Evolutionary conservation across 768 basidiomycete species (phyloP).

Genomic region (Trametes sanguinea): DNA sequence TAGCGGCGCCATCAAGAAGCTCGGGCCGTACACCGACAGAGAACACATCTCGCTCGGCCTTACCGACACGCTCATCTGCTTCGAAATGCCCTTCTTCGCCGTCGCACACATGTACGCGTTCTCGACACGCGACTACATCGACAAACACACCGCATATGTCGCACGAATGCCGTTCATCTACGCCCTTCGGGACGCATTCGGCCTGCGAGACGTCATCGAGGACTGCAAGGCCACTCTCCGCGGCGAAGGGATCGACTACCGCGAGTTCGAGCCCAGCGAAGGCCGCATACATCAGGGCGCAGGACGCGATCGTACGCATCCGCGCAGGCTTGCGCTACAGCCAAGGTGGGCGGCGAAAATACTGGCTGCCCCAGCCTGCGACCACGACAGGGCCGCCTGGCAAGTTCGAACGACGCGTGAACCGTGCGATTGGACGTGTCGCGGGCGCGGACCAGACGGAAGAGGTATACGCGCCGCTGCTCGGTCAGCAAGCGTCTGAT

Average conservation of each 20-base stretch:
- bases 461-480: slow-evolving; percentile 75
- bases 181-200: slow-evolving; percentile 88
- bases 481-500: slow-evolving; percentile 60
- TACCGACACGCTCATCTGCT: slow-evolving; percentile 88
- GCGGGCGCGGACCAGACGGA: slow-evolving; percentile 47
- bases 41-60: slow-evolving; percentile 91
- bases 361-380: slow-evolving; percentile 85
- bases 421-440: slow-evolving; percentile 43
- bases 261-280: slow-evolving; percentile 95
- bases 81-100: slow-evolving; percentile 98
- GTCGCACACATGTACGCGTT: slow-evolving; percentile 96
- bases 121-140: slow-evolving; percentile 85
- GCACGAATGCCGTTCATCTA: slow-evolving; percentile 89
- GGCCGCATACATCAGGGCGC: slow-evolving; percentile 89
- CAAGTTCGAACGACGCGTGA: slow-evolving; percentile 43
- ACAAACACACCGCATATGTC: slow-evolving; percentile 58
- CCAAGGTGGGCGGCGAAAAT: slow-evolving; percentile 88
- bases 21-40: slow-evolving; percentile 85
- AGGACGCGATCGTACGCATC: slow-evolving; percentile 83
- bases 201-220: slow-evolving; percentile 81
- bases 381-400: slow-evolving; percentile 42
- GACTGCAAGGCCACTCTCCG: slow-evolving; percentile 81
- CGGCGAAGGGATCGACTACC: slow-evolving; percentile 93
- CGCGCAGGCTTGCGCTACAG: slow-evolving; percentile 90
- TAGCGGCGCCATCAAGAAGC: slow-evolving; percentile 66